Evolutionary conservation across 1,284 basidiomycete species (phyloP).

Genomic region (Anthracocystis panici-leucophaei): DNA sequence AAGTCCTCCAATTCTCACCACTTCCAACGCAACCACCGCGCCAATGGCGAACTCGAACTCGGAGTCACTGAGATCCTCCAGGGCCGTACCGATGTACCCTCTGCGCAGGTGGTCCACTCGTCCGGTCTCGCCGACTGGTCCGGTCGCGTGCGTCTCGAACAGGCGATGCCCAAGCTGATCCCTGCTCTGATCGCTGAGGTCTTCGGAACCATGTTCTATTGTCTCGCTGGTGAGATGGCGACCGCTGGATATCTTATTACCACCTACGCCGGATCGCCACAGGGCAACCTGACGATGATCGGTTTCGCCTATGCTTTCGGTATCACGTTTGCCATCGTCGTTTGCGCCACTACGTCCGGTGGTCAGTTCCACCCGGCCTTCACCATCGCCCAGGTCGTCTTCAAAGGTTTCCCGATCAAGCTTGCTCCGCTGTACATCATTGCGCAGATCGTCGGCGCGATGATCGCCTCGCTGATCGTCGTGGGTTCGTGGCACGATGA

Average conservation of each 20-base stretch:
- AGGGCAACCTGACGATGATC: slow-evolving; percentile 56
- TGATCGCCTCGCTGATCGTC: slow-evolving; percentile 53
- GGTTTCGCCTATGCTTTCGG: slow-evolving; percentile 59
- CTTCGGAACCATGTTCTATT: slow-evolving; percentile 45
- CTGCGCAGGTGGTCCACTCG: slow-evolving; percentile 34
- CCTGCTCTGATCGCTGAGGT: slow-evolving; percentile 40
- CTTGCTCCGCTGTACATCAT: slow-evolving; percentile 56
- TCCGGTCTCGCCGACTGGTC: slow-evolving; percentile 41
- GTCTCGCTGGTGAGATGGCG: slow-evolving; percentile 57
- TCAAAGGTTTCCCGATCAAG: slow-evolving; percentile 60
- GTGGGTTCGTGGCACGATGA: slow-evolving; percentile 51
- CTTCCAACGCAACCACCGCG: slow-evolving; percentile 48
- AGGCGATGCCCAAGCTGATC: slow-evolving; percentile 29
- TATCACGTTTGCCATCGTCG: slow-evolving; percentile 57
- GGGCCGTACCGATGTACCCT: slow-evolving; percentile 40
- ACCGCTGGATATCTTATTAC: slow-evolving; percentile 52
- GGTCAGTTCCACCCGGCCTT: slow-evolving; percentile 59
- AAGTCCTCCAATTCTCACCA: slow-evolving; percentile 46
- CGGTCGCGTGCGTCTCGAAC: slow-evolving; percentile 32
- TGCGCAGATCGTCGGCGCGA: slow-evolving; percentile 55
- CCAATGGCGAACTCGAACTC: slow-evolving; percentile 47
- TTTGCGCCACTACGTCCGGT: slow-evolving; percentile 55
- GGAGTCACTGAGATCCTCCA: slow-evolving; percentile 58
- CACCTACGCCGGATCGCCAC: slow-evolving; percentile 31
- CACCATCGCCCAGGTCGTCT: slow-evolving; percentile 58